Percentiles rank a stretch among this genome's conserved stretches.
These are phyloP conservation scores for Pseudodiploospora longispora DNA, from an alignment of 2,329 filamentous ascomycete genomes.

Conservation along the genomic window DNA sequence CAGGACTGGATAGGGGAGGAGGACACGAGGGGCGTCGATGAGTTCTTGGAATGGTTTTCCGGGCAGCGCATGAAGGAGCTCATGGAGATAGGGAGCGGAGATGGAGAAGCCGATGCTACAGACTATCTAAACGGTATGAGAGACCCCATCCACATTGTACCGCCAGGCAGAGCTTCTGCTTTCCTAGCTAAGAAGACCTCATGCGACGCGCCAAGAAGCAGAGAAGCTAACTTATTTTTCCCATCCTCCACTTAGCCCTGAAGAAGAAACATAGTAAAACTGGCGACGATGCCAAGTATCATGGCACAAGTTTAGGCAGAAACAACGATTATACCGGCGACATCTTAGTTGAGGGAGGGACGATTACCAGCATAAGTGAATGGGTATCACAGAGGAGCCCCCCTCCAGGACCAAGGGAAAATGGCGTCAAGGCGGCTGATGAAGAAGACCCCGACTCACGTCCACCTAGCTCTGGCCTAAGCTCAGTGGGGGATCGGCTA, in stretches of 20 bases:
- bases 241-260: constrained; percentile 43
- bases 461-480: constrained; percentile 47
- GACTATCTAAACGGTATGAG: constrained; percentile 61
- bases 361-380: constrained; percentile 26
- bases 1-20: constrained; percentile 64
- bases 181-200: neutral
- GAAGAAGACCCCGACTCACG: constrained; percentile 25
- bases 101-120: constrained; percentile 54
- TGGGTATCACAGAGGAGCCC: constrained; percentile 26
- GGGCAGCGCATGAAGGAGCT: constrained; percentile 73
- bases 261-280: constrained; percentile 92
- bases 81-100: constrained; percentile 67
- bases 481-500: constrained; percentile 44
- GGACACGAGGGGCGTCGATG: constrained; percentile 68
- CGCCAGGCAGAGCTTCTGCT: neutral
- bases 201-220: neutral
- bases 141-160: neutral
- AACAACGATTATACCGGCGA: constrained; percentile 57
- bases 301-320: constrained; percentile 75
- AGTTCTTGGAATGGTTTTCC: constrained; percentile 71
- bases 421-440: constrained; percentile 2
- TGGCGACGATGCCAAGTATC: constrained; percentile 77
- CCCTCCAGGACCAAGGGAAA: constrained; percentile 7
- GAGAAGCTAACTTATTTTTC: constrained; percentile 29
- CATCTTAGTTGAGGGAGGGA: constrained; percentile 70